Evolutionary conservation across 257 asterid genomes (phyloP).

Genomic region (Parsonsia alboflavescens): DNA sequence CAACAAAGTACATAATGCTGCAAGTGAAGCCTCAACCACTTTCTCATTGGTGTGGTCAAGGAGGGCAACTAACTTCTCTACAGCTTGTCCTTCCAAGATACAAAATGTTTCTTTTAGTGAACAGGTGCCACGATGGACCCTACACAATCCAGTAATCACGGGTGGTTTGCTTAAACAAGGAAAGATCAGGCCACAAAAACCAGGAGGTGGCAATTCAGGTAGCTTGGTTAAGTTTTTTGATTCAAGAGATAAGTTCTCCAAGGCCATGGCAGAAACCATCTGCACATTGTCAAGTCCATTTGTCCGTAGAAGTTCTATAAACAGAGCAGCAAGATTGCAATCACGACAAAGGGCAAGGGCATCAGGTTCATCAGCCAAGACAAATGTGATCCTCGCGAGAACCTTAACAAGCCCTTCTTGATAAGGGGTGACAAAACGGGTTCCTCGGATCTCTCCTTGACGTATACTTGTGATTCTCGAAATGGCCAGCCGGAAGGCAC

Average conservation of each 20-base stretch:
- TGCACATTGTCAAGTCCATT: conserved; percentile 92
- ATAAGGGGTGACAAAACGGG: conserved; percentile 80
- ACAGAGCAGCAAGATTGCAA: conserved; percentile 54
- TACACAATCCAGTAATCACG: conserved; percentile 53
- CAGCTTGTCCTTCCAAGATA: conserved; percentile 78
- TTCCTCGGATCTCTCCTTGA: conserved; percentile 71
- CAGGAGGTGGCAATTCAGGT: conserved; percentile 61
- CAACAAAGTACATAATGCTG: conserved; percentile 70
- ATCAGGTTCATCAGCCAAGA: conserved; percentile 54
- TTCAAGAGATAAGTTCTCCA: conserved; percentile 79
- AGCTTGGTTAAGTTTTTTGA: conserved; percentile 57
- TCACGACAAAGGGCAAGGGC: conserved; percentile 56
- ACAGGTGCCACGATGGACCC: conserved; percentile 67
- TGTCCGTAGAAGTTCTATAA: conserved; percentile 68
- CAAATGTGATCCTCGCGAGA: conserved; percentile 69
- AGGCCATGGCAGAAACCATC: conserved; percentile 83
- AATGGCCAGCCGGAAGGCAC: conserved; percentile 56
- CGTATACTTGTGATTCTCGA: conserved; percentile 52
- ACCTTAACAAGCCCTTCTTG: conserved; percentile 88
- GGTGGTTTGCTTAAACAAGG: conserved; percentile 69
- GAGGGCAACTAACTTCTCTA: conserved; percentile 71
- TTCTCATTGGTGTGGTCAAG: conserved; percentile 75
- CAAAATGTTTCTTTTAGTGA: conserved; percentile 74
- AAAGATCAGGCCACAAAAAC: conserved; percentile 55
- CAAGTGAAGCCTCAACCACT: conserved; percentile 88